Percentiles rank a stretch among this genome's conserved stretches.
Evolutionary conservation across 805 yeast genomes (phyloP).

Genomic region (Candida vaughaniae): DNA sequence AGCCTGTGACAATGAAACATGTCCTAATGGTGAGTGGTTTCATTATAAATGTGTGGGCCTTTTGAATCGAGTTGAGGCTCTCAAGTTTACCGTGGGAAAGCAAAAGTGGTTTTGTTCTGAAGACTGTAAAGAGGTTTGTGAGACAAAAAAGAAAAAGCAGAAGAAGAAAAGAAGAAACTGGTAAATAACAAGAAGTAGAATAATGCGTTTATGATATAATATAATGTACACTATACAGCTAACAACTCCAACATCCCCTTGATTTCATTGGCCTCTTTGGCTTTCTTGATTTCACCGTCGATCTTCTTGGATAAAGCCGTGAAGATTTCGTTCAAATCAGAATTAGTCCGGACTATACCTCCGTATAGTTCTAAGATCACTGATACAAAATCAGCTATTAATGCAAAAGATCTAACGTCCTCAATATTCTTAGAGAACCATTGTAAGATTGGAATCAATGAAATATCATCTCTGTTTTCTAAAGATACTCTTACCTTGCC

Average conservation of each 20-base stretch:
- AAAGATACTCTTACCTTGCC: conserved; percentile 87
- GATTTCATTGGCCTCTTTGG: conserved; percentile 83
- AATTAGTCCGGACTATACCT: conserved; percentile 65
- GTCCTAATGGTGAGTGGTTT: conserved; percentile 48
- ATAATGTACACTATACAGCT: conserved; percentile 41
- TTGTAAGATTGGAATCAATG: conserved; percentile 78
- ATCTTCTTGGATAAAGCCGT: conserved; percentile 60
- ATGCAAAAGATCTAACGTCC: conserved; percentile 68
- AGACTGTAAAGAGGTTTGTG: conserved; percentile 21
- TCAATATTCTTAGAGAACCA: conserved; percentile 80
- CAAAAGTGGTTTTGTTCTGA: conserved; percentile 42
- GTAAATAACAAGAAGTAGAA: background rate
- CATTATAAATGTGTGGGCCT: conserved; percentile 47
- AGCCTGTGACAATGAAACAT: conserved; percentile 76
- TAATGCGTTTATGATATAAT: conserved; percentile 4
- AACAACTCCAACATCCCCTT: conserved; percentile 92
- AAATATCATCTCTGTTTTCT: conserved; percentile 78
- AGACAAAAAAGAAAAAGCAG: background rate
- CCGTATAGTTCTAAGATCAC: conserved; percentile 76
- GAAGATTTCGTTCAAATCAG: conserved; percentile 74
- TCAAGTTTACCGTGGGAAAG: conserved; percentile 32
- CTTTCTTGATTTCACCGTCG: conserved; percentile 66
- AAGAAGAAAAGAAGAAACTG: conserved; percentile 5
- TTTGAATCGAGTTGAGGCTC: conserved; percentile 36
- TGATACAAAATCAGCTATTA: conserved; percentile 67